These are phyloP conservation scores for Zopfia rhizophila DNA, from an alignment of 2,329 filamentous ascomycete genomes.

Conservation along the genomic window DNA sequence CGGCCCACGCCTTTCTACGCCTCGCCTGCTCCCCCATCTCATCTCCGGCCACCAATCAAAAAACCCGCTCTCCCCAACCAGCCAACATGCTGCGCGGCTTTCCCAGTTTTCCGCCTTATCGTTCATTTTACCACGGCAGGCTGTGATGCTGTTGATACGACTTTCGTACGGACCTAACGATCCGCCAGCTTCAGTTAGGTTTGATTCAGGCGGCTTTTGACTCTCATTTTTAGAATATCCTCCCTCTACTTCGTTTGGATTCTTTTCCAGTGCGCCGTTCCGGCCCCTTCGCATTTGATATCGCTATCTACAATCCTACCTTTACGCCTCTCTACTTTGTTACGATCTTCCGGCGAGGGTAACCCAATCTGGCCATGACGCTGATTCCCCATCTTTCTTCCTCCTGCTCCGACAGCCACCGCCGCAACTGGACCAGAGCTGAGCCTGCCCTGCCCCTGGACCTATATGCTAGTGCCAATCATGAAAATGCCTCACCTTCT, in stretches of 20 bases:
- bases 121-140: conserved; percentile 6
- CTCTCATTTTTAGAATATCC: conserved; percentile 6
- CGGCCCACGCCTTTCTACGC: too few species aligned
- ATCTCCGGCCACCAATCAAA: too few species aligned
- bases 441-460: conserved; percentile 9
- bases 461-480: too few species aligned
- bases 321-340: conserved; percentile 8
- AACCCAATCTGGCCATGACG: conserved; percentile 5
- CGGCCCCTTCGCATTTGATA: conserved; percentile 4
- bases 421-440: conserved; percentile 8
- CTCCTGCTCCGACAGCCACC: conserved; percentile 7
- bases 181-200: conserved; percentile 8
- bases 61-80: too few species aligned
- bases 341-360: conserved; percentile 7
- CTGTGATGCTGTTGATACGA: conserved; percentile 8
- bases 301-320: conserved; percentile 9
- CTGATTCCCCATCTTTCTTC: conserved; percentile 11
- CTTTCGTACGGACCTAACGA: conserved; percentile 5
- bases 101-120: too few species aligned
- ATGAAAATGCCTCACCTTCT: too few species aligned
- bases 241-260: conserved; percentile 7
- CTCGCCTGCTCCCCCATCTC: too few species aligned
- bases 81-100: too few species aligned
- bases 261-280: conserved; percentile 4
- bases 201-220: conserved; percentile 8